Percentiles rank a stretch among this genome's conserved stretches.
Evolutionary conservation across 192 early-diverging fungal species (phyloP).

Genomic region (Diversispora epigaea): DNA sequence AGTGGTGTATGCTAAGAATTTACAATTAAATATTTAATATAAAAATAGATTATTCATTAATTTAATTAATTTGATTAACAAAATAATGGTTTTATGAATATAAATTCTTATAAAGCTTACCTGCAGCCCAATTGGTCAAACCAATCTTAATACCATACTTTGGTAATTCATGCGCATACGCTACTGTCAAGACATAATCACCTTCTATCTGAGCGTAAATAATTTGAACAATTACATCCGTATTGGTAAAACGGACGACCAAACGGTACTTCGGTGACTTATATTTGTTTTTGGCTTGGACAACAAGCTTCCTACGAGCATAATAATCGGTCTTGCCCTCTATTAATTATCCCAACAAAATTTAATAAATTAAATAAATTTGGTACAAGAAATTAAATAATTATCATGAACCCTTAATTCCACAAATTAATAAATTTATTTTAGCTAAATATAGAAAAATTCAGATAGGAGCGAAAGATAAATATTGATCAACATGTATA

Average conservation of each 20-base stretch:
- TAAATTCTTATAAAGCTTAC: not conserved
- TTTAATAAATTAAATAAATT: not conserved
- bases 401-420: no score
- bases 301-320: slow-evolving; percentile 96
- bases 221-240: slow-evolving; percentile 94
- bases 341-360: slow-evolving; percentile 40
- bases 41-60: no score
- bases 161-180: slow-evolving; percentile 97
- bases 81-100: no score
- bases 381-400: not conserved
- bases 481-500: slow-evolving; percentile 54
- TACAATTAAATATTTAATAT: not conserved
- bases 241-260: slow-evolving; percentile 99
- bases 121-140: slow-evolving; percentile 99
- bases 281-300: slow-evolving; percentile 99
- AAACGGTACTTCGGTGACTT: slow-evolving; percentile 99
- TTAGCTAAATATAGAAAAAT: not conserved
- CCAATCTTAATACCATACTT: slow-evolving; percentile 95
- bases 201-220: slow-evolving; percentile 98
- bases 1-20: slow-evolving; percentile 83
- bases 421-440: not conserved
- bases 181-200: slow-evolving; percentile 91
- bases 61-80: no score
- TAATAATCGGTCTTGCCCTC: slow-evolving; percentile 99
- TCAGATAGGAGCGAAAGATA: slow-evolving; percentile 94